Base-by-base conservation (phyloP, 2,329 filamentous ascomycete species). In the Exophiala phaeomuriformis region DNA sequence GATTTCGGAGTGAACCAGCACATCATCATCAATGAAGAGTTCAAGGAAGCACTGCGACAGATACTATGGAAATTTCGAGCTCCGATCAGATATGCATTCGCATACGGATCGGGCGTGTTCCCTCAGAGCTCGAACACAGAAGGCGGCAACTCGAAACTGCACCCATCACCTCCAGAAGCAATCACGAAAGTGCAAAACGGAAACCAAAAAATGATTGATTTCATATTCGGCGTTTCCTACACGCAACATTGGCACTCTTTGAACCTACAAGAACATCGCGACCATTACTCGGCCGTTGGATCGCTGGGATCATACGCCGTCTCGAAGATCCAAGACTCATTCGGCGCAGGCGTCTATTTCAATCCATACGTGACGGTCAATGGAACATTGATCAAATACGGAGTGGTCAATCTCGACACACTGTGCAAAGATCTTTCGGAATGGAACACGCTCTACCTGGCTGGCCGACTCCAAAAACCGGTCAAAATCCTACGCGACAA, bases 401-500 rank as follows among this genome's bases (percentile, higher is more conserved):
- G 91, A 19, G 93, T 98, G 27, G 94, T 96, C 41, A 95, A 94
- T 65, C 80, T 97, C 61, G 84, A 94, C 66, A 96, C 90, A 2
- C 76, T 98, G 10, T 90, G 89, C 64, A 79, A 78, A 40, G 93
- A 98, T 67, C 79, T 98, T 28, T 86, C 83, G 31, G 83, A 90
- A 54, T 98, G 93, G 93, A 84, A 95, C 58, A 95, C 89, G 0
- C 76, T 98, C 29, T 98, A 98, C 69, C 80, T 98, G n/a, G 93
- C 94, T 4, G 93, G 93, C 3, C 86, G 93, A 33, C 78, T 98
- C 49, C 93, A 98, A 60, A 98, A 98, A 69, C 93, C 93, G 1
- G 93, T 95, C 70, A 97, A 98, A 75, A 97, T 98, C 61, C 79
- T 98, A 12, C 85, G 90, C 47, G 93, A 98, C 68, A 88, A 98